Evolutionary conservation across 225 moss, liverwort and hornwort genomes (phyloP).

Genomic region (Climacium dendroides): DNA sequence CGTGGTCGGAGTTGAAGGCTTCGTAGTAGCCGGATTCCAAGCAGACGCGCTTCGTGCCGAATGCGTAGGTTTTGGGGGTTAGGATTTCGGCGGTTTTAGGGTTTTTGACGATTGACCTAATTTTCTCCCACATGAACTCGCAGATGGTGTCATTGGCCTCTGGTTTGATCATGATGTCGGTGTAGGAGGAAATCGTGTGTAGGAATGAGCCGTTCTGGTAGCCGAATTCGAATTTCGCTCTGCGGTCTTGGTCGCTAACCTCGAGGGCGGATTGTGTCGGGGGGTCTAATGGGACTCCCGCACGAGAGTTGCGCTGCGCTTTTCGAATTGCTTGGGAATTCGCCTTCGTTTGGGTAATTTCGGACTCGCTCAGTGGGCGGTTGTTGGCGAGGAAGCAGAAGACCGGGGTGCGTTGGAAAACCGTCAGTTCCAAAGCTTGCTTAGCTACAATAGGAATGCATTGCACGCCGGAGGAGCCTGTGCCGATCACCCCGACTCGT

Average conservation of each 20-base stretch:
- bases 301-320: background rate
- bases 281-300: background rate
- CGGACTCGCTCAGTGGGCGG: background rate
- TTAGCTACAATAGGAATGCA: conserved; percentile 14
- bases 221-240: background rate
- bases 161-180: background rate
- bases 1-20: conserved; percentile 17
- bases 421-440: conserved; percentile 10
- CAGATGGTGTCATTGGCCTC: conserved; percentile 7
- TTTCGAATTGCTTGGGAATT: background rate
- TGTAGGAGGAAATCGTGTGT: background rate
- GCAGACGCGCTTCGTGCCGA: conserved; percentile 24
- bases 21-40: conserved; percentile 18
- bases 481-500: conserved; percentile 35
- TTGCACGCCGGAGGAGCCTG: conserved; percentile 30
- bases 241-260: background rate
- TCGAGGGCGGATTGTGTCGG: conserved; percentile 4
- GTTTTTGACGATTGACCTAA: background rate
- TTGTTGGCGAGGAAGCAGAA: conserved; percentile 5
- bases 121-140: conserved; percentile 16
- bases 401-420: conserved; percentile 41
- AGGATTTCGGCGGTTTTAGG: background rate
- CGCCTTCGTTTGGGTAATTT: background rate
- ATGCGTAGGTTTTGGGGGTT: background rate
- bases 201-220: background rate